phyloP scores from a whole-genome alignment of 176 grass and related monocot genomes.

The Microstegium vimineum region DNA sequence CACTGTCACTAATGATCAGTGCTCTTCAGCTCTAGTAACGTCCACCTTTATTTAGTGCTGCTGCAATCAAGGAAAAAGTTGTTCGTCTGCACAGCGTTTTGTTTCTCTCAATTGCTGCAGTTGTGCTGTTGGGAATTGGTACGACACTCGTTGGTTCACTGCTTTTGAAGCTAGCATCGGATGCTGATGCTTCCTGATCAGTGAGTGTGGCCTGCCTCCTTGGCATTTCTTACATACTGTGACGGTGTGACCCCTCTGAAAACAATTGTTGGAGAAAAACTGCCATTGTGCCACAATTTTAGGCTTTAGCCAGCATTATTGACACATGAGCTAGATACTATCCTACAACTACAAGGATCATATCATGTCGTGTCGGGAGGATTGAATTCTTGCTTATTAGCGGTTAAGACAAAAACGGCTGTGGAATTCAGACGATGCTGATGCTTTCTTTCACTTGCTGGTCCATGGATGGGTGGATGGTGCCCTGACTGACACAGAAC shows the following conservation, averaged over 20 bases:
- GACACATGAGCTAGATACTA: background rate
- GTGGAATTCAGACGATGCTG: no score
- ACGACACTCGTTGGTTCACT: slow-evolving; percentile 1
- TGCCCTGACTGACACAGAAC: no score
- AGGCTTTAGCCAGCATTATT: background rate
- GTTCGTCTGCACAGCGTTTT: background rate
- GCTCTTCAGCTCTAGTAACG: background rate
- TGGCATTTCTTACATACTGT: background rate
- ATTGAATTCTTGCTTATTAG: background rate
- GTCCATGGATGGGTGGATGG: no score
- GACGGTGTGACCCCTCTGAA: no score
- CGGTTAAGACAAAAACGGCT: background rate
- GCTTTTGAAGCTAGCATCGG: background rate
- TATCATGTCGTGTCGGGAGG: background rate
- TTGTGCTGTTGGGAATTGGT: background rate
- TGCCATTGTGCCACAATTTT: background rate
- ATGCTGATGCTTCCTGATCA: background rate
- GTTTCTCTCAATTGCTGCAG: background rate
- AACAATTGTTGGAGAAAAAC: background rate
- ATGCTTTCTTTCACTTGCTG: background rate
- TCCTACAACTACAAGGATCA: background rate
- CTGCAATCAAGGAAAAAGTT: background rate
- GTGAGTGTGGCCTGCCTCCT: background rate
- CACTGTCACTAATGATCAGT: background rate
- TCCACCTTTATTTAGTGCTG: background rate